These are phyloP conservation scores for Lichtheimia corymbifera DNA, from an alignment of 371 early-diverging fungal genomes.

Conservation along the genomic window DNA sequence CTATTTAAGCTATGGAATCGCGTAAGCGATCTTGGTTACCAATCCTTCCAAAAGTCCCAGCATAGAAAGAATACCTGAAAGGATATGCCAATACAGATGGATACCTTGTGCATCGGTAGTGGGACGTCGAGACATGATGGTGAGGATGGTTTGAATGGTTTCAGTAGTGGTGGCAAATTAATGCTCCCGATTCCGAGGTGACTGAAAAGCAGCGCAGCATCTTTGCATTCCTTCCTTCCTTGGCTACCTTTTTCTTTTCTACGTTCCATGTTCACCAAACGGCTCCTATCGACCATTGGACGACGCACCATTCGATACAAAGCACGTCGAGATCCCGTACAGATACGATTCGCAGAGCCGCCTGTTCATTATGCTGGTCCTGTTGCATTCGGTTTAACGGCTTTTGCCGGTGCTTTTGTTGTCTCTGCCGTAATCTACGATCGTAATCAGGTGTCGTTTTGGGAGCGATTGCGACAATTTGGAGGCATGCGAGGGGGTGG, in stretches of 20 bases:
- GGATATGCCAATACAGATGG: too few species aligned
- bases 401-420: slow-evolving; percentile 17
- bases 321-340: neutral
- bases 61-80: too few species aligned
- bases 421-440: slow-evolving; percentile 23
- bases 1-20: too few species aligned
- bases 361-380: slow-evolving; percentile 21
- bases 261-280: neutral
- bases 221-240: neutral
- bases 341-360: neutral
- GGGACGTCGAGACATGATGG: too few species aligned
- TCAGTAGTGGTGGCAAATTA: too few species aligned
- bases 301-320: neutral
- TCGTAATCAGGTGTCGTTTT: slow-evolving; percentile 27
- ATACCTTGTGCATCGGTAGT: too few species aligned
- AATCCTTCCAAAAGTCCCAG: too few species aligned
- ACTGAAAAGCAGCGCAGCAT: too few species aligned
- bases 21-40: too few species aligned
- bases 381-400: slow-evolving; percentile 16
- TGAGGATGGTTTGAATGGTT: too few species aligned
- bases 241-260: neutral
- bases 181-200: too few species aligned
- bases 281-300: neutral
- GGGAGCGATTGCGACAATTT: slow-evolving; percentile 17
- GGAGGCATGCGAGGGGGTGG: neutral